A percentile compares a stretch with the other conserved stretches of the same genome.
These are phyloP conservation scores for Diplodia mutila DNA, from an alignment of 2,329 filamentous ascomycete species.

Conservation along the genomic window DNA sequence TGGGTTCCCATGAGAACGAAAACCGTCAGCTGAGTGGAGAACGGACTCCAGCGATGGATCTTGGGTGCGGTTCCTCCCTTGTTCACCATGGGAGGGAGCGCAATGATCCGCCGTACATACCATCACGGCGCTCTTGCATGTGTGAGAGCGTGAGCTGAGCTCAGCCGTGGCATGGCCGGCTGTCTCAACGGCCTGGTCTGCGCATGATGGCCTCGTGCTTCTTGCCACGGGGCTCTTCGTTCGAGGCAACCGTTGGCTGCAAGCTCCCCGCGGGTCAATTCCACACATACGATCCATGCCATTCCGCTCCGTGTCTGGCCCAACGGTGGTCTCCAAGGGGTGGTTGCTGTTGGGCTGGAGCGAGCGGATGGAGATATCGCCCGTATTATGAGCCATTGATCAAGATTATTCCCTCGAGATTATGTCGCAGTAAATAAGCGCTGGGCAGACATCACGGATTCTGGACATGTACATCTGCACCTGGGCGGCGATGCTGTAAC, in stretches of 20 bases:
- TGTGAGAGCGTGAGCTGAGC: constrained; percentile 2
- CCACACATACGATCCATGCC: too few species aligned
- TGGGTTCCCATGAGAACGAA: constrained; percentile 59
- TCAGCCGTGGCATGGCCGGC: neutral
- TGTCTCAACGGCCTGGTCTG: neutral
- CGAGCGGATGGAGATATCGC: neutral
- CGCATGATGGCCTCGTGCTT: neutral
- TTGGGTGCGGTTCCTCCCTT: constrained; percentile 62
- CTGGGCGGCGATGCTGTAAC: neutral
- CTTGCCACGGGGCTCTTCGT: too few species aligned
- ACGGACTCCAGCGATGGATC: constrained; percentile 52
- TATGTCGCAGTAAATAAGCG: neutral
- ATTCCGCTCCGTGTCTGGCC: neutral
- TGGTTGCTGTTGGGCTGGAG: neutral
- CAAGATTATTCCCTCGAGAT: neutral
- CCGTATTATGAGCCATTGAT: neutral
- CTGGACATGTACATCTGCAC: too few species aligned
- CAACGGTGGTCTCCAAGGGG: neutral
- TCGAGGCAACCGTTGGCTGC: too few species aligned
- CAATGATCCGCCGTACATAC: constrained; percentile 63
- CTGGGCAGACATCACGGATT: neutral
- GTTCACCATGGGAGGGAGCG: constrained; percentile 56
- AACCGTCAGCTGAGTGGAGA: constrained; percentile 63
- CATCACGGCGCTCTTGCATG: neutral
- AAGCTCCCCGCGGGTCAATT: neutral